Evolutionary conservation across 129 eudicot species (phyloP).

Genomic region (Solidago caesia): DNA sequence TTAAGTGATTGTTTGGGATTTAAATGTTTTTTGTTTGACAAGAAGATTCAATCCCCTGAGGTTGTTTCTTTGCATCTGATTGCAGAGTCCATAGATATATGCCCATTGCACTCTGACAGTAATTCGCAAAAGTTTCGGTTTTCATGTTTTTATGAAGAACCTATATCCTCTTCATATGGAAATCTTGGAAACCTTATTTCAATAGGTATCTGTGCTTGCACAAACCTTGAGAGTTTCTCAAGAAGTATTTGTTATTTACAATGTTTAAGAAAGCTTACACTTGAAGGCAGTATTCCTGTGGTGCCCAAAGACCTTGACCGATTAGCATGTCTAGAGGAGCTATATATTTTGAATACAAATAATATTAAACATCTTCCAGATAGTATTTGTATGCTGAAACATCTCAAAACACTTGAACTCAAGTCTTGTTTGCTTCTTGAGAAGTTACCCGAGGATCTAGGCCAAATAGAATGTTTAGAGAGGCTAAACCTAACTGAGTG

Average conservation of each 20-base stretch:
- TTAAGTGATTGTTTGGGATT: neutral
- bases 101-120: conserved; percentile 4
- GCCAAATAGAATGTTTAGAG: conserved; percentile 18
- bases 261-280: neutral
- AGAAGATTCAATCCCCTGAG: neutral
- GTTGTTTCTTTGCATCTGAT: neutral
- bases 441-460: conserved; percentile 12
- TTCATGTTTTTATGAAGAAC: neutral
- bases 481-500: neutral
- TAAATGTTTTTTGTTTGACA: neutral
- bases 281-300: neutral
- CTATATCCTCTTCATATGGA: neutral
- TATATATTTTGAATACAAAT: neutral
- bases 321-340: neutral
- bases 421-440: conserved; percentile 10
- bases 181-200: conserved; percentile 7
- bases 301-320: neutral
- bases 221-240: neutral
- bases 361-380: neutral
- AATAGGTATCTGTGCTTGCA: neutral
- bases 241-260: neutral
- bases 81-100: conserved; percentile 5
- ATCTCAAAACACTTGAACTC: neutral
- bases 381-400: neutral
- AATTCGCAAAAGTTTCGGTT: neutral